Conservation (phyloP, 2,329 filamentous ascomycete species). For the Passalora sequoiae region DNA sequence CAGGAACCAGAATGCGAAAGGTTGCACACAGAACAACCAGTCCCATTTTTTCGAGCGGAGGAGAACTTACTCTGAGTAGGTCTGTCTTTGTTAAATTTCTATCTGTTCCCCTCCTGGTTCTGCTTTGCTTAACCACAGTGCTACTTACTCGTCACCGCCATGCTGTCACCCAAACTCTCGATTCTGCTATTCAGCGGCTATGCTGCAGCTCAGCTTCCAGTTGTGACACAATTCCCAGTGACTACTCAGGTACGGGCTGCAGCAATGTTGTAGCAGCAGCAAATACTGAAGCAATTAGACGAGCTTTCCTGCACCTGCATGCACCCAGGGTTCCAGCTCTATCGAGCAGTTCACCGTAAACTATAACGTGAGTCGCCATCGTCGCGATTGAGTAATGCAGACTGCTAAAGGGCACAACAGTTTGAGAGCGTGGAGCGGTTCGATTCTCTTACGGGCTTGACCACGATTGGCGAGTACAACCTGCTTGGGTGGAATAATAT, state of each 20-base stretch:
- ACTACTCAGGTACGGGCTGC: conserved; percentile 11
- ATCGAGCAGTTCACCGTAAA: conserved; percentile 13
- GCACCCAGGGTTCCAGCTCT: conserved; percentile 7
- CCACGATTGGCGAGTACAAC: conserved; percentile 17
- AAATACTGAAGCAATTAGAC: conserved; percentile 5
- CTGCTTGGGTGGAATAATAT: conserved; percentile 17
- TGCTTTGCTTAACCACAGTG: too few species aligned
- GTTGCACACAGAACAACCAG: too few species aligned
- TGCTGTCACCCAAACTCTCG: background rate
- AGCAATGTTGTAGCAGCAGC: too few species aligned
- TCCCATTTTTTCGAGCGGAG: too few species aligned
- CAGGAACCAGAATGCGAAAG: too few species aligned
- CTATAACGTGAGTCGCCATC: conserved; percentile 10
- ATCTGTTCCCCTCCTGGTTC: too few species aligned
- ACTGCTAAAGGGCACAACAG: too few species aligned
- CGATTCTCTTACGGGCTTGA: conserved; percentile 12
- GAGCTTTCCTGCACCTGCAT: conserved; percentile 12
- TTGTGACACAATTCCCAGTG: conserved; percentile 11
- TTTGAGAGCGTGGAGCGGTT: conserved; percentile 16
- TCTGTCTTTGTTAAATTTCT: too few species aligned
- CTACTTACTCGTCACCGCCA: too few species aligned
- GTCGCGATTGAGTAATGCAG: too few species aligned
- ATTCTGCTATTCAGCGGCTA: conserved; percentile 4
- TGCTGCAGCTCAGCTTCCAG: conserved; percentile 6
- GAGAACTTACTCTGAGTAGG: too few species aligned